phyloP scores from a whole-genome alignment of 2,329 filamentous ascomycete species.

The Penicillium sp. region DNA sequence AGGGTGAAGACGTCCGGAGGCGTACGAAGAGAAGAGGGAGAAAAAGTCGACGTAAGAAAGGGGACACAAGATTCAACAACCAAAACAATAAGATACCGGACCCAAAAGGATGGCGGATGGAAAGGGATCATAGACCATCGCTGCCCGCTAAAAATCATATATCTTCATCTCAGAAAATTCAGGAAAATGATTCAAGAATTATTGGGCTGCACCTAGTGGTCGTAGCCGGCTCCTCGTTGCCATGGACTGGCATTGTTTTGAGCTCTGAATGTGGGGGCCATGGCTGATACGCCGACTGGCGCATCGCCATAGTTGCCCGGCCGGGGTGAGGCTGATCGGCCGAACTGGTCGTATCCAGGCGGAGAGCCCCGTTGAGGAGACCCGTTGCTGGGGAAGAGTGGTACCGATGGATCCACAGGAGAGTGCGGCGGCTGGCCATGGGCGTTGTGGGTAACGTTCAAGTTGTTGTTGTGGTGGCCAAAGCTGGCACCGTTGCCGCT shows the following conservation, averaged over 20 bases:
- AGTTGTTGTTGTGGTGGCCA: slow-evolving; percentile 48
- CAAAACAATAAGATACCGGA: slow-evolving; percentile 19
- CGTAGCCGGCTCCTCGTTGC: slow-evolving; percentile 65
- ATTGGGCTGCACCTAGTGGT: slow-evolving; percentile 46
- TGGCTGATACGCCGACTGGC: slow-evolving; percentile 33
- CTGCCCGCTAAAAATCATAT: slow-evolving; percentile 33
- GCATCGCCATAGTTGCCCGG: slow-evolving; percentile 33
- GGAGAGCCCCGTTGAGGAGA: slow-evolving; percentile 40
- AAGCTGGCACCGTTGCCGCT: slow-evolving; percentile 51
- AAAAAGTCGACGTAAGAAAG: slow-evolving; percentile 8
- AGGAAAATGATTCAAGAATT: slow-evolving; percentile 22
- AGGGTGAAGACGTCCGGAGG: slow-evolving; percentile 5
- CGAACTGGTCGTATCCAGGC: slow-evolving; percentile 34
- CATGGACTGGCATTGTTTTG: slow-evolving; percentile 60
- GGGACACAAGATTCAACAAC: slow-evolving; percentile 12
- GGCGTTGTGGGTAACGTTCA: slow-evolving; percentile 27
- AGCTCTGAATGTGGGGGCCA: slow-evolving; percentile 37
- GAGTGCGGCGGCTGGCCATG: slow-evolving; percentile 46
- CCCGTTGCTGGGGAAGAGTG: slow-evolving; percentile 47
- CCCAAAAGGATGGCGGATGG: slow-evolving; percentile 20
- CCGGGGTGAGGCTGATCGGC: slow-evolving; percentile 33
- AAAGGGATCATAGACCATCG: slow-evolving; percentile 26
- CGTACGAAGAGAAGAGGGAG: slow-evolving; percentile 15
- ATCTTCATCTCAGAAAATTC: slow-evolving; percentile 38
- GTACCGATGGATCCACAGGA: slow-evolving; percentile 48